Base-by-base conservation (phyloP, 2,329 filamentous ascomycete species). In the Fusarium chuoi region DNA sequence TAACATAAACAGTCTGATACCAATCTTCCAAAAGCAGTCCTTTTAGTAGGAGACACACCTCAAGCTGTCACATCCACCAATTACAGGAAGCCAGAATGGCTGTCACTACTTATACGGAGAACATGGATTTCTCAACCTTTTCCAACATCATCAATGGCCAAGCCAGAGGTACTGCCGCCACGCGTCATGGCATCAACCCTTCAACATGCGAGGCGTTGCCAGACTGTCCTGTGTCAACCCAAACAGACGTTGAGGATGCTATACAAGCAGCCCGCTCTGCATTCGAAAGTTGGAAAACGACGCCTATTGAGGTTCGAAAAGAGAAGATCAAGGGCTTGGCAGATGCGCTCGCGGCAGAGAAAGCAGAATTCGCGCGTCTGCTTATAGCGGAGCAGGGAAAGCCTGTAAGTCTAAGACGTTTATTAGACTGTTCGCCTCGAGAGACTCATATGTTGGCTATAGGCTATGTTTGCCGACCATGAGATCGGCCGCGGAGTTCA, bases 331-430 rank as follows among this genome's bases (percentile, higher is more conserved):
- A 42, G 18, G 46, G 6, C 5, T 42, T 61, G 6, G 36, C 58
- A 55, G 36, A 20, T 20, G 36, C 49, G n/a, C n/a, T 61, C 18
- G 14, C 42, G 17, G 28, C 36, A 42, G n/a, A 55, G 7, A 61
- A 42, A 38, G 36, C 24, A 18, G 46, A 61, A 35, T 61, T 61
- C 5, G 22, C 46, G 10, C 58, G 36, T 4, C 46, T 61, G 6
- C 58, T 61, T 33, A 55, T 54, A 42, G 22, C 10, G 18, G 58
- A 61, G 10, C 58, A 61, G 14, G 58, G 58, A 35, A 61, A 61
- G 36, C 58, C 46, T 22, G 58, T 61, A 55, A 12, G 58, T 55
- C 7, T 7, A 22, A 2, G 12, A 20, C 5, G 0, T 6, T 20
- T 3, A 12, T 22, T 15, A 3, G 1, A 6, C 2, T 24, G 5